Evolutionary conservation across 2,329 filamentous ascomycete genomes (phyloP).

Genomic region (Thermoascus crustaceus): DNA sequence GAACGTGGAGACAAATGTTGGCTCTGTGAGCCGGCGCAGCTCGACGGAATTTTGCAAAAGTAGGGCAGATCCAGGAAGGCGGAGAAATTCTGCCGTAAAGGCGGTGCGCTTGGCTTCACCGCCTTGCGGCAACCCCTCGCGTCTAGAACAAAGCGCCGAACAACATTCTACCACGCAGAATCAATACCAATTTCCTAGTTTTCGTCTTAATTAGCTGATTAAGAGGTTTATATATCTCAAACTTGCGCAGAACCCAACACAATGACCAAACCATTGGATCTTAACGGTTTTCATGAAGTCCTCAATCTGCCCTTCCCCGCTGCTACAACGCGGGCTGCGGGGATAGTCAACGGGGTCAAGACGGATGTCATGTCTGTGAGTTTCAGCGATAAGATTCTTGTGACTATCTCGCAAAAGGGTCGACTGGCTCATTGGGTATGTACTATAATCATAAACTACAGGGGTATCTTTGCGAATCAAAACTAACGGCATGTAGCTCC

Average conservation of each 20-base stretch:
- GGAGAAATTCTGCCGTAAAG: slow-evolving; percentile 18
- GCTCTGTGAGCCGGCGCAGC: slow-evolving; percentile 10
- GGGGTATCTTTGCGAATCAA: not conserved
- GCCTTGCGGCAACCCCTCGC: slow-evolving; percentile 12
- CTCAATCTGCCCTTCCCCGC: slow-evolving; percentile 58
- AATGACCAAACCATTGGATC: slow-evolving; percentile 20
- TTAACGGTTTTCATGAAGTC: slow-evolving; percentile 32
- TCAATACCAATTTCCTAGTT: not conserved
- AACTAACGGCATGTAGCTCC: too few relatives aligned
- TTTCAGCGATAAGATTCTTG: slow-evolving; percentile 83
- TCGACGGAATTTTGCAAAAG: slow-evolving; percentile 14
- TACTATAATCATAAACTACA: slow-evolving; percentile 6
- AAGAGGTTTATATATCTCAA: too few relatives aligned
- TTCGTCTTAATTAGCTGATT: too few relatives aligned
- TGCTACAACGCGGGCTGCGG: slow-evolving; percentile 50
- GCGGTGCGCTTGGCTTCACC: slow-evolving; percentile 14
- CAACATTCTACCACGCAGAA: not conserved
- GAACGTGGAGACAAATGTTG: slow-evolving; percentile 12
- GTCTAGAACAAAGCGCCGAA: not conserved
- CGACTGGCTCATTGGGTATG: slow-evolving; percentile 84
- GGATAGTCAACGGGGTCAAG: slow-evolving; percentile 55
- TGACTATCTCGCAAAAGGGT: slow-evolving; percentile 81
- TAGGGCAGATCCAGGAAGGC: slow-evolving; percentile 7
- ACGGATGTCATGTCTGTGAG: slow-evolving; percentile 66
- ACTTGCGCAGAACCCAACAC: too few relatives aligned